phyloP scores from a whole-genome alignment of 2,329 filamentous ascomycete genomes.

The Calonectria naviculata region DNA sequence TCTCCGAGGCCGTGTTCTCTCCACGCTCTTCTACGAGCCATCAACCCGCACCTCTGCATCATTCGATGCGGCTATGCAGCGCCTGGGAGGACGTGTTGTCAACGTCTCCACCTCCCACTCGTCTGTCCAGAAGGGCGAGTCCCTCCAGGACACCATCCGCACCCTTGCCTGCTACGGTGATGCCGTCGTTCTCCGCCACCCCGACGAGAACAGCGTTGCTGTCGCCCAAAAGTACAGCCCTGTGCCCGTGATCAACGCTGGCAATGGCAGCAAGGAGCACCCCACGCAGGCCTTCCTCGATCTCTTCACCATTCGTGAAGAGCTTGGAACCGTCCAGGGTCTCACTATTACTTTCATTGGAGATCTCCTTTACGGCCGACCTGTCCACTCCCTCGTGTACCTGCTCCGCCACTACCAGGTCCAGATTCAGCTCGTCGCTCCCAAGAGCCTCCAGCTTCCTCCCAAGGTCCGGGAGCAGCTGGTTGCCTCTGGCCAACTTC shows the following conservation, averaged over 20 bases:
- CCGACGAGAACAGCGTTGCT: conserved; percentile 82
- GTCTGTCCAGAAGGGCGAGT: conserved; percentile 94
- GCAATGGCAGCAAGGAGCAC: conserved; percentile 95
- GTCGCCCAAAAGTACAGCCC: conserved; percentile 87
- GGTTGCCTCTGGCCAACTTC: conserved; percentile 78
- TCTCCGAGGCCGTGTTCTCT: conserved; percentile 86
- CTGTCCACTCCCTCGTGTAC: conserved; percentile 95
- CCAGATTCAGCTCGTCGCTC: conserved; percentile 90
- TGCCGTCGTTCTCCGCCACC: conserved; percentile 95
- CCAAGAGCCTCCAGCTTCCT: conserved; percentile 82
- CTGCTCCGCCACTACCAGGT: conserved; percentile 97
- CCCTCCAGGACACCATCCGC: conserved; percentile 90
- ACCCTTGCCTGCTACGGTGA: conserved; percentile 96
- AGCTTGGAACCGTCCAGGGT: conserved; percentile 94
- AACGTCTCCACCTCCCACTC: conserved; percentile 85
- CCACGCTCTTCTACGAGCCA: conserved; percentile 97
- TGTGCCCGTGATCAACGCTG: conserved; percentile 96
- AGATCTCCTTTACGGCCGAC: conserved; percentile 91
- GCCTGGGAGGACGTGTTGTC: conserved; percentile 89
- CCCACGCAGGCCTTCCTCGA: conserved; percentile 98
- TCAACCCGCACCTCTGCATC: conserved; percentile 95
- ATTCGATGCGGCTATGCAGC: conserved; percentile 98
- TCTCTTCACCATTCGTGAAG: conserved; percentile 97
- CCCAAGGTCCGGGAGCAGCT: conserved; percentile 79
- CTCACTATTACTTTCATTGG: conserved; percentile 96